Evolutionary conservation across 441 rosid genomes (phyloP), one percentile per base, ranked within the genome.

Genomic region (Pelargonium fulgidum): DNA sequence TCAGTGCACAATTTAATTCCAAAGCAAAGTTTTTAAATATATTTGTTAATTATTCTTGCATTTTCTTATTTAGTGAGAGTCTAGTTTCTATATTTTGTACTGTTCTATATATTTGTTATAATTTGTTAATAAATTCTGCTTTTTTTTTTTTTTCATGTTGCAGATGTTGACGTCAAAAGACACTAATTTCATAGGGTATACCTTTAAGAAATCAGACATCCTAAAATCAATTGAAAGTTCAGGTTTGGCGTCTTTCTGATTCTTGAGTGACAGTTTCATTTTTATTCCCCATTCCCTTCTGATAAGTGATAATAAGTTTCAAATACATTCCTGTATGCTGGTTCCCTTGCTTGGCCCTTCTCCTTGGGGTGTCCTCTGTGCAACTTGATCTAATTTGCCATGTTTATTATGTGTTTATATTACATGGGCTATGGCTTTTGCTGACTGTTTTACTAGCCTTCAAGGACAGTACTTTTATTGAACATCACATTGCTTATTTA

Each of bases 131-230:
- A 20, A 8, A 61, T 19, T 61, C 13, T 39, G 67, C 44, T 24
- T 24, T 3, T 24, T 24, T 22, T n/a, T n/a, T 2, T 24, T 24
- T 24, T 24, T 33, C 39, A 33, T 33, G 39, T 33, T 75, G 77
- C 92, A 93, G 97, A 93, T 93, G 97, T 75, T 93, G 87, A 83
- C 99, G 64, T 93, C 97, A 22, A 93, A 82, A 77, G 99, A 93
- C 78, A 83, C 78, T 72, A 89, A 91, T 75, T 93, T 93, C 86
- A 88, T 93, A 20, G 99, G 99, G 78, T 91, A 87, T 76, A 93
- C 99, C 64, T 93, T 79, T 76, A 89, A 84, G 81, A 91, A 93
- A 79, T 91, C 99, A 62, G 97, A 91, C 69, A 79, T 87, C 71
- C 76, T 80, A 64, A 91, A 84, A 78, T 82, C 98, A 44, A 76